Conservation (phyloP, 192 early-diverging fungal species). For the Irineochytrium annulatum region DNA sequence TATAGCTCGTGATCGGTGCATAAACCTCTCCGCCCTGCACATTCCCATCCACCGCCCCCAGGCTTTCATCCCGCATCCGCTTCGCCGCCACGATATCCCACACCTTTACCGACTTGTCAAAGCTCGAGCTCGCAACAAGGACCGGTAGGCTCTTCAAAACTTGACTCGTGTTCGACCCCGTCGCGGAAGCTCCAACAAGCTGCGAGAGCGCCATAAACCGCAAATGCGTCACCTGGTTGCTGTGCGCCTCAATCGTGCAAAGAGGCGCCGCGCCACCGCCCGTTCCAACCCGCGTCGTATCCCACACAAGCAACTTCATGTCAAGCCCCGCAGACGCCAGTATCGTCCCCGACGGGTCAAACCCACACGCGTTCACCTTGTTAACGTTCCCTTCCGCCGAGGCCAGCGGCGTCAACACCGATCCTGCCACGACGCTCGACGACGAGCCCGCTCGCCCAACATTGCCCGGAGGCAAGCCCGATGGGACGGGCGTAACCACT, state of each 20-base stretch:
- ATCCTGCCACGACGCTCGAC: too few relatives aligned
- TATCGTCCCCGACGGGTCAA: neutral
- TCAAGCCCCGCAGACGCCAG: neutral
- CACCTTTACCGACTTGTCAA: neutral
- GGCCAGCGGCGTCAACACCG: neutral
- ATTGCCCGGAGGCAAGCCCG: too few relatives aligned
- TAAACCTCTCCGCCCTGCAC: neutral
- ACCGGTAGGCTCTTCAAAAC: neutral
- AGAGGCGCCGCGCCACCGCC: neutral
- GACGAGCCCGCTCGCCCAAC: too few relatives aligned
- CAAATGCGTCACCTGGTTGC: neutral
- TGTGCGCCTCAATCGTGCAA: neutral
- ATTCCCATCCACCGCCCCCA: neutral
- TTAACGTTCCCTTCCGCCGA: neutral
- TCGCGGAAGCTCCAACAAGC: neutral
- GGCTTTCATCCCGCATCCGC: neutral
- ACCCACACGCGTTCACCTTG: neutral
- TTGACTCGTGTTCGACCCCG: neutral
- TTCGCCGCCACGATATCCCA: constrained; percentile 1
- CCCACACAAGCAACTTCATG: neutral
- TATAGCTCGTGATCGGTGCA: neutral
- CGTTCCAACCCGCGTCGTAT: neutral
- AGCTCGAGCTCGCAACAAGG: neutral
- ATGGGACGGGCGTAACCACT: too few relatives aligned
- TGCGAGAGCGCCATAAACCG: neutral